These are phyloP conservation scores for Exobasidium cylindrosporum DNA, from an alignment of 1,284 basidiomycete genomes.

Conservation along the genomic window DNA sequence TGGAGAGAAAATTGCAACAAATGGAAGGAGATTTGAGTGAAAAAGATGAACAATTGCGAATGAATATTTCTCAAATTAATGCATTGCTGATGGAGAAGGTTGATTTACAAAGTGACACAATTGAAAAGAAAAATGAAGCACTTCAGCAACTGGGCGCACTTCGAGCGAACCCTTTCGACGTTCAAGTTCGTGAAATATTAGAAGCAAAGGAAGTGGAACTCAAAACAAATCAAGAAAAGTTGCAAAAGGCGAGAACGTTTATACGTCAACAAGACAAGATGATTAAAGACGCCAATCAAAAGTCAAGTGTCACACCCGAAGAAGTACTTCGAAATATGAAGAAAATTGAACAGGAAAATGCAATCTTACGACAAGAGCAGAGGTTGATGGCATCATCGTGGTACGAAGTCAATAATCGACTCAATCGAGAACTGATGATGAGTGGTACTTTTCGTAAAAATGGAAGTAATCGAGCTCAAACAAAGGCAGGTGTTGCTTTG, in stretches of 20 bases:
- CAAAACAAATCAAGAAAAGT: slow-evolving; percentile 67
- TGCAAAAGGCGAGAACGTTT: slow-evolving; percentile 81
- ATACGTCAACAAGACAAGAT: slow-evolving; percentile 78
- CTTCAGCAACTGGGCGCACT: slow-evolving; percentile 62
- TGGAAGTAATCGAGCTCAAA: neutral
- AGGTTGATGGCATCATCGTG: slow-evolving; percentile 33
- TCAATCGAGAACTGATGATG: neutral
- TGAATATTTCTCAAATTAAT: slow-evolving; percentile 71
- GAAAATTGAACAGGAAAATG: slow-evolving; percentile 21
- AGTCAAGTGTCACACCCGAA: neutral
- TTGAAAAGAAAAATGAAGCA: slow-evolving; percentile 64
- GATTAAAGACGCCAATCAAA: slow-evolving; percentile 33
- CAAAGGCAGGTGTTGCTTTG: neutral
- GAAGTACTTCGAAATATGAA: slow-evolving; percentile 20
- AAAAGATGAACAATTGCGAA: slow-evolving; percentile 76
- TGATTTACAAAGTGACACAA: slow-evolving; percentile 65
- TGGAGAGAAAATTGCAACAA: slow-evolving; percentile 68
- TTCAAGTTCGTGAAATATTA: slow-evolving; percentile 75
- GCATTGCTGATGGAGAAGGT: slow-evolving; percentile 82
- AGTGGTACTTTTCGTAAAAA: slow-evolving; percentile 6
- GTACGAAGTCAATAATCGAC: slow-evolving; percentile 2
- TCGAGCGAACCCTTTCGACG: slow-evolving; percentile 69
- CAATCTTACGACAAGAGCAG: slow-evolving; percentile 30
- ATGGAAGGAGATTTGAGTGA: slow-evolving; percentile 70
- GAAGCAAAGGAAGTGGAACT: slow-evolving; percentile 75